Conservation (phyloP, 2,329 filamentous ascomycete species). For the Myrmaecium sp. region DNA sequence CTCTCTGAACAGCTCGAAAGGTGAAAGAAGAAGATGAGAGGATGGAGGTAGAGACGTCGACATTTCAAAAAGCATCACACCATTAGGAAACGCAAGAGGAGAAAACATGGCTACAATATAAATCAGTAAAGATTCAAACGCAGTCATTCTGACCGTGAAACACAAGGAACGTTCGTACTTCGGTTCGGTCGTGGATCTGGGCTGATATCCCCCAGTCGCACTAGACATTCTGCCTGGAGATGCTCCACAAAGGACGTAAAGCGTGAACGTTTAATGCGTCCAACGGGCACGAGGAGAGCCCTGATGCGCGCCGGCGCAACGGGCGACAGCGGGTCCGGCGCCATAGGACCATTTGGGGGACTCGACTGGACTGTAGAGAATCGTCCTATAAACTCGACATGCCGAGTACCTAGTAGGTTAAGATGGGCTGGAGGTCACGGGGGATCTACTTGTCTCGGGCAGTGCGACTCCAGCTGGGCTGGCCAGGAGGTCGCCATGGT, state of each 20-base stretch:
- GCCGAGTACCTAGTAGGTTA: too few relatives aligned
- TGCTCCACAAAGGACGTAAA: slow-evolving; percentile 66
- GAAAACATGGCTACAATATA: slow-evolving; percentile 66
- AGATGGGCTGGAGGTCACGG: too few relatives aligned
- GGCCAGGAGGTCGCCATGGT: too few relatives aligned
- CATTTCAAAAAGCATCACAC: slow-evolving; percentile 76
- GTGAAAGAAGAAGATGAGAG: slow-evolving; percentile 62
- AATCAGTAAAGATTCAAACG: slow-evolving; percentile 9
- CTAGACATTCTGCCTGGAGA: slow-evolving; percentile 61
- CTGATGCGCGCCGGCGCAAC: slow-evolving; percentile 82
- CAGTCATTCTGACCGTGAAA: slow-evolving; percentile 3
- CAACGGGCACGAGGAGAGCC: slow-evolving; percentile 72
- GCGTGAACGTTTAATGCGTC: slow-evolving; percentile 64
- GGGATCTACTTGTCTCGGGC: too few relatives aligned
- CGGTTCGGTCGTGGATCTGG: slow-evolving; percentile 70
- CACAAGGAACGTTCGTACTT: slow-evolving; percentile 38
- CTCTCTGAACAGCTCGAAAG: slow-evolving; percentile 82
- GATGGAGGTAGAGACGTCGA: slow-evolving; percentile 63
- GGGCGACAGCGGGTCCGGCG: slow-evolving; percentile 75
- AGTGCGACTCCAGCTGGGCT: too few relatives aligned
- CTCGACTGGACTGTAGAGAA: too few relatives aligned
- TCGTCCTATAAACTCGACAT: too few relatives aligned
- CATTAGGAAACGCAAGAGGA: slow-evolving; percentile 70
- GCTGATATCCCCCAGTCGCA: slow-evolving; percentile 72
- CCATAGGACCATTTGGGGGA: slow-evolving; percentile 50